Conservation (phyloP, 257 asterid genomes). For the Fraxinus excelsior region DNA sequence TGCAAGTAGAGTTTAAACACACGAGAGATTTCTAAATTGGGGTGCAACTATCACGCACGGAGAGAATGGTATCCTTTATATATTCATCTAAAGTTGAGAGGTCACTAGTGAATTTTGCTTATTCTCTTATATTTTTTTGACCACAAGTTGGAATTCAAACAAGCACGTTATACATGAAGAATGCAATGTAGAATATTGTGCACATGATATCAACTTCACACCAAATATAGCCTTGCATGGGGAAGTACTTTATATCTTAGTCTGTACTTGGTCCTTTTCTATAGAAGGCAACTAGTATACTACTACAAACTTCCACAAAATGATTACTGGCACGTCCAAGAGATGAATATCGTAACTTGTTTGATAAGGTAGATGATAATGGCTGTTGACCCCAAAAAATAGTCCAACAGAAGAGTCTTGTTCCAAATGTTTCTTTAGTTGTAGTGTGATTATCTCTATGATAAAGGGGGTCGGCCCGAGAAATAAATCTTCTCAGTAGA, state of each 20-base stretch:
- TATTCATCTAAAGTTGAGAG: neutral
- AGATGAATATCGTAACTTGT: too few species aligned
- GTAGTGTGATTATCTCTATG: too few species aligned
- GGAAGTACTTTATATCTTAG: neutral
- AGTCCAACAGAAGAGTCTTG: too few species aligned
- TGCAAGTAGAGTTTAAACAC: neutral
- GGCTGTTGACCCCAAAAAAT: too few species aligned
- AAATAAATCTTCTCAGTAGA: too few species aligned
- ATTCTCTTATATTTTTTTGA: neutral
- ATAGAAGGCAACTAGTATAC: too few species aligned
- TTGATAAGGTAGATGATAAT: too few species aligned
- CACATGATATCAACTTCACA: too few species aligned
- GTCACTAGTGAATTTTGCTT: neutral
- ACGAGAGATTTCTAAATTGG: slow-evolving; percentile 24
- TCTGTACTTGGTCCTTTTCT: neutral
- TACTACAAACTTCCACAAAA: too few species aligned
- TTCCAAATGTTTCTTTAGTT: too few species aligned
- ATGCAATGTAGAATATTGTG: neutral
- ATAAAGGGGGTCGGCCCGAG: too few species aligned
- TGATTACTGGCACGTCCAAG: too few species aligned
- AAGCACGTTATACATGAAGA: slow-evolving; percentile 15
- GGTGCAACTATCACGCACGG: slow-evolving; percentile 29
- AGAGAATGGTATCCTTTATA: slow-evolving; percentile 30
- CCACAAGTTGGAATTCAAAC: slow-evolving; percentile 4
- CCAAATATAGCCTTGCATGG: slow-evolving; percentile 17